Conservation (phyloP, 345 rosid genomes). For the Conringia planisiliqua region DNA sequence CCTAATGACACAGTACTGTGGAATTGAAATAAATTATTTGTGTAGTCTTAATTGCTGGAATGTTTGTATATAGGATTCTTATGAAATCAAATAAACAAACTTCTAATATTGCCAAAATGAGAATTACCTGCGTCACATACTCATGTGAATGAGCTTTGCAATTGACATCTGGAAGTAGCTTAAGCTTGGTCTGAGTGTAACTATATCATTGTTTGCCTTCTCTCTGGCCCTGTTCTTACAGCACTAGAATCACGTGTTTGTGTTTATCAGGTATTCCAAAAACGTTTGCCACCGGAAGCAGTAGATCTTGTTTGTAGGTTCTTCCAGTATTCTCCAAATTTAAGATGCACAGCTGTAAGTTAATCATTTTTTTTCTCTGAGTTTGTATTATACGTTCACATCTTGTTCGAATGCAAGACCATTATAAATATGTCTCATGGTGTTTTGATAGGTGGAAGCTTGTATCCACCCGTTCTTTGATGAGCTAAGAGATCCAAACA, state of each 20-base stretch:
- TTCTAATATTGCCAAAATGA: too few relatives aligned
- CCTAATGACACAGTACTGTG: background rate
- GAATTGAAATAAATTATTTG: background rate
- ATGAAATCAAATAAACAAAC: background rate
- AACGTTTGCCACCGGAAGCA: conserved; percentile 87
- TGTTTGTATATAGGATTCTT: background rate
- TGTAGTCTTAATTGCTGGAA: background rate
- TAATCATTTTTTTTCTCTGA: background rate
- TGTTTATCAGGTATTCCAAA: conserved; percentile 38
- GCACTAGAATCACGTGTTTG: background rate
- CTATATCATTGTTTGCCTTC: too few relatives aligned
- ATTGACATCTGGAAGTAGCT: too few relatives aligned
- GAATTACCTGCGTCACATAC: too few relatives aligned
- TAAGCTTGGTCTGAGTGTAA: too few relatives aligned
- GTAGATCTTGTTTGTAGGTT: conserved; percentile 87
- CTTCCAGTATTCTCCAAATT: conserved; percentile 86
- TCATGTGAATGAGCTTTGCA: too few relatives aligned
- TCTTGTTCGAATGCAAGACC: background rate
- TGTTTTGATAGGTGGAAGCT: conserved; percentile 53
- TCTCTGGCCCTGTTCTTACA: background rate
- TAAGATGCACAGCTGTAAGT: conserved; percentile 92
- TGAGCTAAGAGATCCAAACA: conserved; percentile 65
- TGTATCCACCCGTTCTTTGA: conserved; percentile 71
- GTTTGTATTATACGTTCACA: background rate
- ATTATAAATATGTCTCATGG: background rate